A percentile compares a stretch with the other conserved stretches of the same genome.
These are phyloP conservation scores for Leccinum disarticulatum DNA, from an alignment of 768 basidiomycete genomes.

Conservation along the genomic window DNA sequence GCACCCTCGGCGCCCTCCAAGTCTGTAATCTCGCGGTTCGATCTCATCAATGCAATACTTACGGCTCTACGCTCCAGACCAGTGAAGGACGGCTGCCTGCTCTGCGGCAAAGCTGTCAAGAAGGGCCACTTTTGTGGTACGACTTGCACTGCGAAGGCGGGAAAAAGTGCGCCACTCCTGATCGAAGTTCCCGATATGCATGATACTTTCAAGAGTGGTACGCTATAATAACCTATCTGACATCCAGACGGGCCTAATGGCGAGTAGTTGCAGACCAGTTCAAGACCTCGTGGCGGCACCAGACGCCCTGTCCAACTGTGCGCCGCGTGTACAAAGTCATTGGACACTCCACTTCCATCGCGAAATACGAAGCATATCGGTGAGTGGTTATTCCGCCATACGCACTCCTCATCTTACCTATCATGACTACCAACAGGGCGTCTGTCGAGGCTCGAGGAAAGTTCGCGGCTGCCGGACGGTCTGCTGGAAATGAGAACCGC, in stretches of 20 bases:
- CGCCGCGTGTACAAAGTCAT: slow-evolving; percentile 65
- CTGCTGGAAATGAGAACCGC: slow-evolving; percentile 69
- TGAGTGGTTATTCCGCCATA: slow-evolving; percentile 27
- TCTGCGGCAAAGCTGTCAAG: slow-evolving; percentile 59
- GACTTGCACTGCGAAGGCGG: slow-evolving; percentile 53
- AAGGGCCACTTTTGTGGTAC: slow-evolving; percentile 64
- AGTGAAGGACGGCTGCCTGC: slow-evolving; percentile 49
- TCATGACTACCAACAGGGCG: slow-evolving; percentile 34
- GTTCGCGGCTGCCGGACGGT: slow-evolving; percentile 51
- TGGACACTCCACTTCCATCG: slow-evolving; percentile 45
- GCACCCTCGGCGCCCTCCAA: slow-evolving; percentile 27
- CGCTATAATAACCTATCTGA: slow-evolving; percentile 15
- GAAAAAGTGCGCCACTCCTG: slow-evolving; percentile 53
- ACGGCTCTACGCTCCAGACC: slow-evolving; percentile 34
- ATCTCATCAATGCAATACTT: slow-evolving; percentile 32
- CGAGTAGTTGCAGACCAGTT: slow-evolving; percentile 63
- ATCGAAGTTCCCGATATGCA: slow-evolving; percentile 61
- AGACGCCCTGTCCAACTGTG: slow-evolving; percentile 56
- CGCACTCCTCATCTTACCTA: background rate
- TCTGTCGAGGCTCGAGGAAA: slow-evolving; percentile 60
- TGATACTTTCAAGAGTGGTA: slow-evolving; percentile 65
- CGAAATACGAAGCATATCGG: slow-evolving; percentile 63
- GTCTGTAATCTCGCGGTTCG: slow-evolving; percentile 26
- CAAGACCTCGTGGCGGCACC: slow-evolving; percentile 67
- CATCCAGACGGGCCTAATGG: slow-evolving; percentile 2